A percentile compares a stretch with the other conserved stretches of the same genome.
Conservation (phyloP, 805 yeast genomes). For the Hanseniaspora taiwanica region DNA sequence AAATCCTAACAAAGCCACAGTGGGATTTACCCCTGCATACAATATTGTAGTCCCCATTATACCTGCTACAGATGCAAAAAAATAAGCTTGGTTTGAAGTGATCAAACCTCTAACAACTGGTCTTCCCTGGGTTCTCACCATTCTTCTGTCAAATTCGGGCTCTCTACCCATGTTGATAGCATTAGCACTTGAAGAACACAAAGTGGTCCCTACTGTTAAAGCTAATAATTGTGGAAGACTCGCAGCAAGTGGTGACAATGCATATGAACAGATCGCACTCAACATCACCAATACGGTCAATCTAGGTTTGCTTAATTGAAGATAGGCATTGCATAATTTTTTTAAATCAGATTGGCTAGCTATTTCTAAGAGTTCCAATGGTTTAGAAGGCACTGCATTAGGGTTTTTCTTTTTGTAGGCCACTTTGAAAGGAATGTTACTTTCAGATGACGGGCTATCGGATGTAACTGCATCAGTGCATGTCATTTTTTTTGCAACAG, state of each 20-base stretch:
- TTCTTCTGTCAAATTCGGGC: conserved; percentile 72
- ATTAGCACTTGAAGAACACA: conserved; percentile 89
- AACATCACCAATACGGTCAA: conserved; percentile 78
- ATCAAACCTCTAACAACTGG: conserved; percentile 83
- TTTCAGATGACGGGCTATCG: conserved; percentile 1
- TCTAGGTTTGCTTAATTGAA: conserved; percentile 82
- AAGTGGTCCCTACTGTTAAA: conserved; percentile 71
- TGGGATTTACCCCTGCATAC: conserved; percentile 71
- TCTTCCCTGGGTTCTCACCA: conserved; percentile 78
- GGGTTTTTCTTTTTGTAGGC: background rate
- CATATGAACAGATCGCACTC: conserved; percentile 88
- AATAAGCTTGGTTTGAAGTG: conserved; percentile 62
- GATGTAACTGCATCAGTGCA: conserved; percentile 21
- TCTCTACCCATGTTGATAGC: conserved; percentile 96
- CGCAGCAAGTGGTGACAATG: conserved; percentile 75
- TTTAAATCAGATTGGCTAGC: conserved; percentile 11
- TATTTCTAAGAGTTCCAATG: conserved; percentile 4
- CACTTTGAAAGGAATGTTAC: background rate
- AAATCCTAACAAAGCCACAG: conserved; percentile 72
- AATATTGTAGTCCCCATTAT: conserved; percentile 54
- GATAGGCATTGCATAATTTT: conserved; percentile 42
- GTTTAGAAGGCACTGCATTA: conserved; percentile 10
- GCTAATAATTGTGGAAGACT: conserved; percentile 56
- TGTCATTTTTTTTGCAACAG: conserved; percentile 21
- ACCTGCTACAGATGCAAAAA: conserved; percentile 69